phyloP scores from a whole-genome alignment of 371 early-diverging fungal genomes.

The Mortierella sp. region DNA sequence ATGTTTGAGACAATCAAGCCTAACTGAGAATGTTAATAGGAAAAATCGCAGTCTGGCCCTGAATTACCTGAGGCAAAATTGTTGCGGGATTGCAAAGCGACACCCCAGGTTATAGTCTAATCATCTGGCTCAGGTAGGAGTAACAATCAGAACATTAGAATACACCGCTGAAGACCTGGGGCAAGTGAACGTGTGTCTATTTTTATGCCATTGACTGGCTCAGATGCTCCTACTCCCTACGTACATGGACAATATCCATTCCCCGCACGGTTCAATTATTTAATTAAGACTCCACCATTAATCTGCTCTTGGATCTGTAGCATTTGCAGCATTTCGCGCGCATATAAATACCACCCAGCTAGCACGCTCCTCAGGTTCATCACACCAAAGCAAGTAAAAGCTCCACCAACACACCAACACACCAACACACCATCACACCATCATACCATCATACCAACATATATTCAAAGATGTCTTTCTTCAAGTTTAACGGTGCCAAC shows the following conservation, averaged over 20 bases:
- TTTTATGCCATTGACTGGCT: not conserved
- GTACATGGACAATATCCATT: not conserved
- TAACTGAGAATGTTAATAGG: no score
- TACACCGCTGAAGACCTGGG: not conserved
- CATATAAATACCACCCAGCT: not conserved
- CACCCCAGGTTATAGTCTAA: not conserved
- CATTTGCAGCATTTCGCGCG: not conserved
- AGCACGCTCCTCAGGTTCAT: not conserved
- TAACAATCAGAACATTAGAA: not conserved
- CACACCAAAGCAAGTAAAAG: not conserved
- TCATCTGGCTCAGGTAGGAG: not conserved
- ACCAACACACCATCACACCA: no score
- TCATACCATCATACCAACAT: not conserved
- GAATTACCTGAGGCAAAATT: not conserved
- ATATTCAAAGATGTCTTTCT: slow-evolving; percentile 26
- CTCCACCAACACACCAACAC: not conserved
- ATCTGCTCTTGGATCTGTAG: not conserved
- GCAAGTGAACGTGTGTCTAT: not conserved
- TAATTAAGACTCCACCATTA: not conserved
- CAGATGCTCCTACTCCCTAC: not conserved
- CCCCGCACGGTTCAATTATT: slow-evolving; percentile 30
- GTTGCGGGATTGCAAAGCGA: not conserved
- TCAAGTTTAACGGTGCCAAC: slow-evolving; percentile 27
- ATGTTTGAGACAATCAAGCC: no score
- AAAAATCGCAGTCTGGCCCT: no score